These are phyloP conservation scores for Teratosphaeriaceae sp. DNA, from an alignment of 2,329 filamentous ascomycete genomes.

Conservation along the genomic window DNA sequence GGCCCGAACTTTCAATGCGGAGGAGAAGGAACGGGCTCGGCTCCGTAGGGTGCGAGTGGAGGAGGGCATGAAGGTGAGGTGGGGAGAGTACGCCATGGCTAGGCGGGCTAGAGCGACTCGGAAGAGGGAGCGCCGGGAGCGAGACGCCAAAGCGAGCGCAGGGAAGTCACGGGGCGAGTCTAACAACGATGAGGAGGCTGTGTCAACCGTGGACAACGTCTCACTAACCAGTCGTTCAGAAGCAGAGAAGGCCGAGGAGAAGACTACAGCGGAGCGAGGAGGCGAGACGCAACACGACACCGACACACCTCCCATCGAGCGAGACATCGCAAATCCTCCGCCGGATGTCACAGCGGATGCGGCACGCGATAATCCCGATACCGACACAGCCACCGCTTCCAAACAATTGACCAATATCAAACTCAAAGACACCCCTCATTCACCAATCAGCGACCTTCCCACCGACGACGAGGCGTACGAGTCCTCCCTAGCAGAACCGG, in stretches of 20 bases:
- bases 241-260: background rate
- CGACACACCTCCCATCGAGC: background rate
- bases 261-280: background rate
- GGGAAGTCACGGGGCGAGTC: background rate
- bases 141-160: background rate
- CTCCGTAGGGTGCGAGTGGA: slow-evolving; percentile 19
- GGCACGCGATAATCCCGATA: background rate
- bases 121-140: slow-evolving; percentile 4
- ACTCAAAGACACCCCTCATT: slow-evolving; percentile 2
- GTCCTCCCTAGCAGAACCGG: slow-evolving; percentile 13
- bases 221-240: no score
- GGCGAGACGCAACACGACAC: background rate
- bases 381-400: background rate
- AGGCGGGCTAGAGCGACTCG: background rate
- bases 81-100: slow-evolving; percentile 14
- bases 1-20: slow-evolving; percentile 32
- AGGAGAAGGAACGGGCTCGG: slow-evolving; percentile 28
- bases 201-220: no score
- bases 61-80: slow-evolving; percentile 22
- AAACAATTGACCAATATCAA: background rate
- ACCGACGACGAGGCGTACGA: slow-evolving; percentile 15
- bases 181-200: background rate
- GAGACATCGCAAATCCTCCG: background rate
- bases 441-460: no score
- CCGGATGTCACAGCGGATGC: background rate